A percentile compares a stretch with the other conserved stretches of the same genome.
Evolutionary conservation across 495 filamentous ascomycete species (phyloP).

Genomic region (Alectoria sarmentosa): DNA sequence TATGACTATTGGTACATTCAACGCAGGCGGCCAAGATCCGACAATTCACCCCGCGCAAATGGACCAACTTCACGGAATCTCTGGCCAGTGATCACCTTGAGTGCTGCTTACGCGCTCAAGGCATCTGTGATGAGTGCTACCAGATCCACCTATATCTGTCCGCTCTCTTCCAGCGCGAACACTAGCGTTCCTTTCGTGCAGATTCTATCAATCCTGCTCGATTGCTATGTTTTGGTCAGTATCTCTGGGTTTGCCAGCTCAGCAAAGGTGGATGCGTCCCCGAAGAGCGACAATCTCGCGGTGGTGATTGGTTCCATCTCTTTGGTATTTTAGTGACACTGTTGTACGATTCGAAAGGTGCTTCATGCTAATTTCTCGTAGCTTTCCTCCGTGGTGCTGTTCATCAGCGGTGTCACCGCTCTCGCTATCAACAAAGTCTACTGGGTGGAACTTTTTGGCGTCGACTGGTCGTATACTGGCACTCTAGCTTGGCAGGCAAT

Average conservation of each 20-base stretch:
- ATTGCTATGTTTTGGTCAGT: constrained; percentile 34
- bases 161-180: constrained; percentile 29
- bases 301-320: constrained; percentile 34
- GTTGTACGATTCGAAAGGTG: not conserved
- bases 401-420: constrained; percentile 27
- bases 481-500: constrained; percentile 34
- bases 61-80: constrained; percentile 25
- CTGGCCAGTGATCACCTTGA: constrained; percentile 33
- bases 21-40: constrained; percentile 22
- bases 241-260: constrained; percentile 30
- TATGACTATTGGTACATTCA: constrained; percentile 41
- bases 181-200: constrained; percentile 28
- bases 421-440: constrained; percentile 28
- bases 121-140: constrained; percentile 28
- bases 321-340: constrained; percentile 12
- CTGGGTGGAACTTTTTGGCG: constrained; percentile 28
- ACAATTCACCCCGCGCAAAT: not conserved
- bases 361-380: not conserved
- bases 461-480: constrained; percentile 29
- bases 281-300: not conserved
- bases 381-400: constrained; percentile 33
- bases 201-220: constrained; percentile 30
- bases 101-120: constrained; percentile 29
- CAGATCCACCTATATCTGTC: constrained; percentile 44
- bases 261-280: constrained; percentile 28